phyloP scores from a whole-genome alignment of 371 early-diverging fungal species.

The Basidiobolus meristosporus region DNA sequence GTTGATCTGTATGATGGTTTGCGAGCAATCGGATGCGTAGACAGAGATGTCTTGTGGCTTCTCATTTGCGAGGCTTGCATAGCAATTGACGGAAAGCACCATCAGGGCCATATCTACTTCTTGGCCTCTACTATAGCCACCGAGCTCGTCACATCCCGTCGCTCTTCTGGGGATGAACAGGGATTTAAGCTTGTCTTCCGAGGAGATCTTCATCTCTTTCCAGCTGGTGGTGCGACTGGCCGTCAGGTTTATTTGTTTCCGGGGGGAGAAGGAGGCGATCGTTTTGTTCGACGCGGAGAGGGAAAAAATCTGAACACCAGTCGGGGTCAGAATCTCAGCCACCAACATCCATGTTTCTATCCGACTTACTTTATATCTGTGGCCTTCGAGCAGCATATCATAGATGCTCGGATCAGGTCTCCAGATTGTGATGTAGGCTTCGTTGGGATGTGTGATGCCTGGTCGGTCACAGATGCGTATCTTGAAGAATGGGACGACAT shows the following conservation, averaged over 20 bases:
- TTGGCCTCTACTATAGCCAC: conserved; percentile 5
- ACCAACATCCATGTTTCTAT: conserved; percentile 9
- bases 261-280: conserved; percentile 7
- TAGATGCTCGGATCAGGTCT: conserved; percentile 11
- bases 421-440: conserved; percentile 28
- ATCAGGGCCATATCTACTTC: conserved; percentile 35
- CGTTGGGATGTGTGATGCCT: conserved; percentile 1
- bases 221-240: conserved; percentile 20
- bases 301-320: conserved; percentile 7
- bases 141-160: conserved; percentile 13
- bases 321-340: conserved; percentile 7
- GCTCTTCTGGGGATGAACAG: conserved; percentile 22
- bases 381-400: conserved; percentile 22
- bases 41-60: neutral
- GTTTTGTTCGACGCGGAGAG: conserved; percentile 18
- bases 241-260: conserved; percentile 11
- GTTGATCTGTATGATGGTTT: neutral
- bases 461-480: conserved; percentile 23
- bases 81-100: conserved; percentile 20
- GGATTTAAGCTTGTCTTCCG: conserved; percentile 6
- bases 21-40: neutral
- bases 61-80: neutral
- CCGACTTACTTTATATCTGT: conserved; percentile 18
- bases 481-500: conserved; percentile 21
- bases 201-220: conserved; percentile 10